Base-by-base conservation (phyloP, 495 filamentous ascomycete genomes). In the Hypomontagnella submonticulosa region DNA sequence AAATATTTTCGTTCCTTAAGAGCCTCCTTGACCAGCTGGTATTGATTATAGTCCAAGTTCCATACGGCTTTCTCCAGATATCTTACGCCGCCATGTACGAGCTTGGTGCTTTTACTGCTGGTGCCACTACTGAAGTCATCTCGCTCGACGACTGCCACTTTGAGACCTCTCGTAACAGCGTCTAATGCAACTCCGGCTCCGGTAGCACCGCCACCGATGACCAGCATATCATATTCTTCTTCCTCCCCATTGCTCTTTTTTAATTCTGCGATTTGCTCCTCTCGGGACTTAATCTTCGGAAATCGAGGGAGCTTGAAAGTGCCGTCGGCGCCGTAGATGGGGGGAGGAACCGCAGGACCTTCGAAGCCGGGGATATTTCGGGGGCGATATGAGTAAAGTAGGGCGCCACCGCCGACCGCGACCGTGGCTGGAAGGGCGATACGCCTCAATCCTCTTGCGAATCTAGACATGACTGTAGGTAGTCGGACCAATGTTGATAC, bases 11-110 rank as follows among this genome's bases (percentile, higher is more conserved):
- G 88, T 80, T 99, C 95, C 67, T 94, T 90, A 57, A 99, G 83
- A n/a, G 95, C 93, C 78, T 99, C 95, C 66, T 87, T 90, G 37
- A 99, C 95, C 34, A 99, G 82, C 69, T 88, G 83, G 74, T 97
- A 99, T 84, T 99, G 95, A 63, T 89, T 90, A 74, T 96, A 97
- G 77, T 99, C 95, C 73, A 98, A 81, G 71, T 97, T 92, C 89
- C 90, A 97, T 43, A 99, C 88, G 37, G 95, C 95, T 80, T 99
- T 98, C 74, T 99, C 95, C 51, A 99, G 80, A 73, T 99, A 99
- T 59, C 95, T 84, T 43, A 99, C 95, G 70, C 95, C 95, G 61
- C 95, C 95, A 76, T 99, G 95, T 2, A 99, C 95, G 59, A 99
- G 81, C 76, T 99, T 99, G 32, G 95, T 99, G 77, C 91, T 95